A percentile compares a stretch with the other conserved stretches of the same genome.
Conservation (phyloP, 1,139 yeast genomes). For the Ogataea hybrid region DNA sequence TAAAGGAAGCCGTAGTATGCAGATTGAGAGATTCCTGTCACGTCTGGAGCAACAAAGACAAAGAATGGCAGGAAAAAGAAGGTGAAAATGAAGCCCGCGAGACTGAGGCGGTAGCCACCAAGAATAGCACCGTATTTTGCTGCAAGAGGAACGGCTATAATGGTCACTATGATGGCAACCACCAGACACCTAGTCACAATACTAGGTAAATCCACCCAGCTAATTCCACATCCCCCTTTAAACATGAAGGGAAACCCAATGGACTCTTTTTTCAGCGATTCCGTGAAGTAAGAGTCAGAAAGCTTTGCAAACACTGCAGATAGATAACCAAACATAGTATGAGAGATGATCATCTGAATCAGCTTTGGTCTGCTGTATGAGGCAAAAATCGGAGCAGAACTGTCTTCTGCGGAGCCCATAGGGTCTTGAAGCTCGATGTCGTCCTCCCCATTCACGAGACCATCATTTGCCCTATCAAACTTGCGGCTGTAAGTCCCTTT, state of each 20-base stretch:
- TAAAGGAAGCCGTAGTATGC: not conserved
- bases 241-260: not conserved
- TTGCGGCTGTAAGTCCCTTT: not conserved
- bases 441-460: not conserved
- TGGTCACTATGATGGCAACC: not conserved
- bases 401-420: not conserved
- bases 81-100: not conserved
- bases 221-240: slow-evolving; percentile 1
- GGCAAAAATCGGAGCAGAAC: not conserved
- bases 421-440: not conserved
- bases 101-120: not conserved
- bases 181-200: not conserved
- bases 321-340: not conserved
- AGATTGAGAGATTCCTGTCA: not conserved
- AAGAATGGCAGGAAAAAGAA: not conserved
- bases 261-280: not conserved
- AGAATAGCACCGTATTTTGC: not conserved
- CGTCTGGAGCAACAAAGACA: slow-evolving; percentile 1
- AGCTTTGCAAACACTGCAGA: not conserved
- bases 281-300: not conserved
- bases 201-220: not conserved
- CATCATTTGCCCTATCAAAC: not conserved
- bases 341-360: not conserved
- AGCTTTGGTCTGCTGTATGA: not conserved
- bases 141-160: not conserved